Base-by-base conservation (phyloP, 179 eudicot species). In the Camellia oleifera region DNA sequence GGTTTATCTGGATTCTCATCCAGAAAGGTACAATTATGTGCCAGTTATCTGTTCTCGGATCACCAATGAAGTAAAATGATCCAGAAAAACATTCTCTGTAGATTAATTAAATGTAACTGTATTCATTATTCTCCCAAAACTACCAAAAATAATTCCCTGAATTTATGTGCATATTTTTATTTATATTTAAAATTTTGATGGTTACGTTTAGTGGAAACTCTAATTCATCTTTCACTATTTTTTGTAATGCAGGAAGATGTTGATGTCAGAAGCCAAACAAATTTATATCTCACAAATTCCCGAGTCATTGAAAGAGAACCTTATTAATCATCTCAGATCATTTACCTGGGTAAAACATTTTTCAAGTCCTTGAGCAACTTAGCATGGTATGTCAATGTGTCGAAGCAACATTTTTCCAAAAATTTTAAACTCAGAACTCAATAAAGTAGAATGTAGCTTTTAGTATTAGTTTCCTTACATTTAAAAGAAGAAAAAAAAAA, bases 221-320 rank as follows among this genome's bases (percentile, higher is more conserved):
- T 15, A 11, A 4, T 69, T 10, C 53, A 20, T 77, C 46, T 56
- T 69, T 69, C 66, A n/a, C 70, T 72, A 48, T 48, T 74, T 64
- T 64, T 74, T 44, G 61, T 42, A 23, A 26, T 75, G 83, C 94
- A 96, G 99, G 91, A 87, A 78, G 81, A 61, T 74, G 77, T 78
- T 96, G 86, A 87, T 94, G 79, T 84, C 86, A 65, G 94, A 91
- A 63, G 97, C 96, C 69, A 92, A 87, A 86, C 68, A 77, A 65
- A 74, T 72, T 3, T 91, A 91, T 77, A 75, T 87, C 56, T 81
- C 92, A 3, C 85, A 89, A 85, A 83, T 96, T 78, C 99, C 99
- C 12, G 91, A 90, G 83, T 84, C 92, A 12, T 78, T 96, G 88
- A 96, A 96, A 83, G 90, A 83, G 69, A 88, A 72, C 63, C 84